Evolutionary conservation across 331 rosid genomes (phyloP), one percentile per base, ranked within the genome.

Genomic region (Stylosanthes scabra): DNA sequence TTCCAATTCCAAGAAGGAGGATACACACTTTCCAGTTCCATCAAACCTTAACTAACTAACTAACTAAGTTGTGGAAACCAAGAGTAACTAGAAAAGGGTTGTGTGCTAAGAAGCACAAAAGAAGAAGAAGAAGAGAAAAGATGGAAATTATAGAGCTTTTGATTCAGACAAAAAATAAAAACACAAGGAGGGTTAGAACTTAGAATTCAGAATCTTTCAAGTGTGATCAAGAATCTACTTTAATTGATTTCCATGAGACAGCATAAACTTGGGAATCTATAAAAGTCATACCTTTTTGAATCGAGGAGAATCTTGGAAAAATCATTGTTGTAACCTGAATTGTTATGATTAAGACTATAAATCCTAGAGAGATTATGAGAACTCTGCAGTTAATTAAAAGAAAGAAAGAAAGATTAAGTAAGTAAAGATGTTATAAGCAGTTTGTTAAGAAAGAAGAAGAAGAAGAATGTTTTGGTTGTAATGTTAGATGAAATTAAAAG

Each of bases 231-330:
- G 88, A 83, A 85, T 83, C 85, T 83, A 59, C 85, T 81, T 85
- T 79, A 59, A 74, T 68, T 69, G 67, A 59, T 81, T 85, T 79
- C 66, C 77, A 65, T 69, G 67, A 59, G 39, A 20, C 45, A 71
- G 85, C 81, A 82, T 59, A 82, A 85, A 75, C 75, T 66, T 52
- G 79, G 85, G 92, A 87, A 89, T 83, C 91, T 60, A 46, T 52
- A 78, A 81, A 87, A 87, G 84, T 75, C 84, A 78, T 83, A 80
- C 87, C 89, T 83, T 89, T 84, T 85, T 57, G 97, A 88, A 87
- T 90, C 97, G 86, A 66, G 78, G 69, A 82, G 93, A 88, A 91
- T 87, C 93, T 83, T 49, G 74, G 76, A 72, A 82, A 78, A 74
- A 67, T 37, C 80, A 41, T 29, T 79, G 37, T 66, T 66, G 78